These are phyloP conservation scores for Crithidia thermophila DNA, from an alignment of 208 protist genomes.

Conservation along the genomic window DNA sequence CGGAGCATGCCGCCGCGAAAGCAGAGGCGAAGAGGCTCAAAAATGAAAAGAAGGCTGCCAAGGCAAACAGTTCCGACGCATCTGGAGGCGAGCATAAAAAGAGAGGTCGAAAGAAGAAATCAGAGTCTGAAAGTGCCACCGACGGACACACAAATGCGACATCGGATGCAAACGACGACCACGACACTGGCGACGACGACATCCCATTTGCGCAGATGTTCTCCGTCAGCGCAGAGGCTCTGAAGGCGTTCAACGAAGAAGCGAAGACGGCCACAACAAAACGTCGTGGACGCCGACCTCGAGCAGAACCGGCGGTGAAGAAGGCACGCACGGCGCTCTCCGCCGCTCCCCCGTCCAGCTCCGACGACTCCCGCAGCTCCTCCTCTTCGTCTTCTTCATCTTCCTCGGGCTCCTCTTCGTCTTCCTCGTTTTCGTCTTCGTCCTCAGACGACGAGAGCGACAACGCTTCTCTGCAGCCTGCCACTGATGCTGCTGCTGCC, in stretches of 20 bases:
- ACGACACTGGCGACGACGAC: conserved; percentile 16
- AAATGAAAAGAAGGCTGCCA: neutral
- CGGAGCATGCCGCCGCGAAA: no score
- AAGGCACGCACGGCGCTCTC: conserved; percentile 10
- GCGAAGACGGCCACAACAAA: neutral
- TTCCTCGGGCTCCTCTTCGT: conserved; percentile 8
- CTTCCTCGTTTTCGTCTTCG: conserved; percentile 1
- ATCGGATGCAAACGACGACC: no score
- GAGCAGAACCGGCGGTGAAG: neutral
- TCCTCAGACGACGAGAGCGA: conserved; percentile 10
- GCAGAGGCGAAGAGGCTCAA: neutral
- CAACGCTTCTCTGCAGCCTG: no score
- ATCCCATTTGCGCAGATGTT: conserved; percentile 9
- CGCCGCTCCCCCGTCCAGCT: neutral
- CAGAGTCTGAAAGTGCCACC: no score
- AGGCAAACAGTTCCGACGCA: no score
- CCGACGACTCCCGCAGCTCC: no score
- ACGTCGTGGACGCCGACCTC: neutral
- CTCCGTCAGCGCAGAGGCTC: neutral
- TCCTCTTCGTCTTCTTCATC: conserved; percentile 4
- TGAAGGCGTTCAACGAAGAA: neutral
- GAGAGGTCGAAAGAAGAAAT: no score
- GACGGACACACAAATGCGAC: neutral
- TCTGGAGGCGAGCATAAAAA: no score
- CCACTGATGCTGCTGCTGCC: no score